A percentile compares a stretch with the other conserved stretches of the same genome.
Conservation (phyloP, 2,329 filamentous ascomycete species). For the Lasiodiplodia hormozganensis region DNA sequence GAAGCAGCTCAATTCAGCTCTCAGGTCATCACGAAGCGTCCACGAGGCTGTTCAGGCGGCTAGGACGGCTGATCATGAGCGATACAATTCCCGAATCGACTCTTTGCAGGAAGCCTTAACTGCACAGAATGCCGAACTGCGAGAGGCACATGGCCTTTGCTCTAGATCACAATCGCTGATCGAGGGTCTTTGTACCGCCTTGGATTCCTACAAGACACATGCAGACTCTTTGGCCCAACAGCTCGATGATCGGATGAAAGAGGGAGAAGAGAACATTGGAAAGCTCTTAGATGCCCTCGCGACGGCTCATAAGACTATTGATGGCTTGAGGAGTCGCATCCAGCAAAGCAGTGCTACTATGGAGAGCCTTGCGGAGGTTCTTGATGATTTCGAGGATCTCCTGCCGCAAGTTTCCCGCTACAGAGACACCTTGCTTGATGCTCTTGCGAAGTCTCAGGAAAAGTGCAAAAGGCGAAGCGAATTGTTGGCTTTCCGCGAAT, state of each 20-base stretch:
- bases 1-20: neutral
- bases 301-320: no score
- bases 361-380: neutral
- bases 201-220: no score
- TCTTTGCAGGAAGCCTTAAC: neutral
- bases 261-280: no score
- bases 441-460: neutral
- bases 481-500: neutral
- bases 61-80: neutral
- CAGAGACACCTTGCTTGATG: neutral
- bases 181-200: no score
- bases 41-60: neutral
- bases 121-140: neutral
- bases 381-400: no score
- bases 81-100: neutral
- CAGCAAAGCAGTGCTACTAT: no score
- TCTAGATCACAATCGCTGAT: neutral
- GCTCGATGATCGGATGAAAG: no score
- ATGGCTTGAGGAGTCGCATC: no score
- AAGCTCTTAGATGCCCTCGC: no score
- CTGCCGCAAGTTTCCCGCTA: no score
- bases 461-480: neutral
- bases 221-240: no score
- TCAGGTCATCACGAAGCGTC: neutral
- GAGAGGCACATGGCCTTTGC: neutral